Evolutionary conservation across 2,329 filamentous ascomycete species (phyloP).

Genomic region (Metarhizium guizhouense): DNA sequence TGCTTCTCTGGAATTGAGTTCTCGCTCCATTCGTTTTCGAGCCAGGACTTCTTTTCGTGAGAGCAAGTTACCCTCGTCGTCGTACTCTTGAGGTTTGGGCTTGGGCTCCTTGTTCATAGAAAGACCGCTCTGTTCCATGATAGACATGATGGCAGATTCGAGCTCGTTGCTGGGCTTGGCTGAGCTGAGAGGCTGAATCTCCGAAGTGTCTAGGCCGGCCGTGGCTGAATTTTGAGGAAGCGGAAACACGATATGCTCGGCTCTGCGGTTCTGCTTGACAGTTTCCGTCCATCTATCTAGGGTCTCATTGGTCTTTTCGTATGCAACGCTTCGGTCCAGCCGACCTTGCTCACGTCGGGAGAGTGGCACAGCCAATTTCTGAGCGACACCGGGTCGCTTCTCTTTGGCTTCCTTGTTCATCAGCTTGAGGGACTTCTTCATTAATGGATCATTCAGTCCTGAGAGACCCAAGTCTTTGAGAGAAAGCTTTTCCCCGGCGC

Average conservation of each 20-base stretch:
- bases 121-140: conserved; percentile 83
- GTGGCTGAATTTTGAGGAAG: conserved; percentile 62
- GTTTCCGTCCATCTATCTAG: conserved; percentile 89
- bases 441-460: conserved; percentile 61
- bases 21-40: conserved; percentile 70
- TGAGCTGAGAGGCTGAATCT: conserved; percentile 55
- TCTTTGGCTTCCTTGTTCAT: conserved; percentile 55
- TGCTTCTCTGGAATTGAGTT: conserved; percentile 81
- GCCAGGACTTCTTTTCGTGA: conserved; percentile 62
- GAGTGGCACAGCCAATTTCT: conserved; percentile 75
- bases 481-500: conserved; percentile 56
- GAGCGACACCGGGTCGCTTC: conserved; percentile 33
- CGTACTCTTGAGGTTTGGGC: conserved; percentile 51
- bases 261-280: conserved; percentile 85
- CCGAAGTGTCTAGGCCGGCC: conserved; percentile 50
- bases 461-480: conserved; percentile 66
- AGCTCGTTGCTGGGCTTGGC: conserved; percentile 67
- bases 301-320: conserved; percentile 85
- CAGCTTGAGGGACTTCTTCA: conserved; percentile 73
- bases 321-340: conserved; percentile 72
- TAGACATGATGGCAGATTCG: conserved; percentile 76
- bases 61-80: conserved; percentile 63
- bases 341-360: conserved; percentile 80
- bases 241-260: conserved; percentile 85
- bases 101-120: conserved; percentile 37